Percentiles rank a stretch among this genome's conserved stretches.
phyloP scores from a whole-genome alignment of 2,329 filamentous ascomycete species.

The Dryadomyces quercivorus region DNA sequence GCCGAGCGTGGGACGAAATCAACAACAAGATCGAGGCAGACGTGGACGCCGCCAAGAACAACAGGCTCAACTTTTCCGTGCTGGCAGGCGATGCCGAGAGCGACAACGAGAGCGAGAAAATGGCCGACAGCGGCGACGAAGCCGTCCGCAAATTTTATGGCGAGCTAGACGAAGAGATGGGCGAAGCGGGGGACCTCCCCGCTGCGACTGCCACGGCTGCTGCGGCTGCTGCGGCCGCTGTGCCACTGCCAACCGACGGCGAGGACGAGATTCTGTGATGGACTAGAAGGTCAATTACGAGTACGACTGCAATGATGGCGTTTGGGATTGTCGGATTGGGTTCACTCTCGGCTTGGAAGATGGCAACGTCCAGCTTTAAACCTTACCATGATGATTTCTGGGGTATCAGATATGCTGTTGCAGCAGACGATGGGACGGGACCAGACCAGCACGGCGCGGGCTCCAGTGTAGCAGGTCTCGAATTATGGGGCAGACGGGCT shows the following conservation, averaged over 20 bases:
- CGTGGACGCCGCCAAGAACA: conserved; percentile 5
- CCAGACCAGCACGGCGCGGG: background rate
- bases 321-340: too few relatives aligned
- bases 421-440: too few relatives aligned
- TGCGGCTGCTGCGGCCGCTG: background rate
- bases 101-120: background rate
- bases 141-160: conserved; percentile 10
- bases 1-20: conserved; percentile 46
- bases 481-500: background rate
- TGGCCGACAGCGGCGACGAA: conserved; percentile 11
- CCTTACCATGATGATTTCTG: too few relatives aligned
- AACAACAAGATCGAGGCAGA: conserved; percentile 22
- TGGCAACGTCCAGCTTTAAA: too few relatives aligned
- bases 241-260: conserved; percentile 5
- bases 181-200: background rate
- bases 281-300: background rate
- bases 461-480: background rate
- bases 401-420: too few relatives aligned
- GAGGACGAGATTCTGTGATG: conserved; percentile 13
- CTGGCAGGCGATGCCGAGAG: conserved; percentile 1
- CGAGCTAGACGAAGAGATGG: conserved; percentile 10
- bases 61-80: conserved; percentile 4
- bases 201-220: background rate
- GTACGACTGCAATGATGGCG: too few relatives aligned
- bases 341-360: too few relatives aligned